Evolutionary conservation across 805 yeast genomes (phyloP), one percentile per base, ranked within the genome.

Genomic region (Pichia nakasei): DNA sequence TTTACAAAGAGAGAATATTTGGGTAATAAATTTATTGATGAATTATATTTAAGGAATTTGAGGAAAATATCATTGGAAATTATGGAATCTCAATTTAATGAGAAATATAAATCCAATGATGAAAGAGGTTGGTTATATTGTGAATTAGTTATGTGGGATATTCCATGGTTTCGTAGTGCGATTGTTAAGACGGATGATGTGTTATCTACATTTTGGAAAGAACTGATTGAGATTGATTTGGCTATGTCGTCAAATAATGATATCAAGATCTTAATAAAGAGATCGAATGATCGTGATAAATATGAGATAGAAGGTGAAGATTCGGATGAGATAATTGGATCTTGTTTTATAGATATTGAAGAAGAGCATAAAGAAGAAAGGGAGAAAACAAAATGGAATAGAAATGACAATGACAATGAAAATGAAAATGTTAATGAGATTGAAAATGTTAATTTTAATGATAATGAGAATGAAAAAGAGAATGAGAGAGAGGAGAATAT

Each of bases 101-200:
- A 9, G 21, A n/a, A 21, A 21, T 17, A 31, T 33, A 8, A 40
- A 37, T 13, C 17, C 3, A 29, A 29, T 29, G 15, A 29, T 15
- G 32, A 29, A 3, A 13, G 44, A 3, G 31, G 40, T 2, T 55
- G 51, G 48, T 53, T 80, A 1, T 89, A 85, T 55, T 77, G 84
- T 2, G 96, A 87, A 53, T 67, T 88, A 3, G 65, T 72, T 17
- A 69, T 85, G 58, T 83, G 93, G 82, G 80, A 76, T 18, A 69
- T 76, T 38, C 77, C 82, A 0, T 83, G 91, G 86, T 85, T 84
- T 33, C 68, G 87, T 51, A 85, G 96, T 0, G 80, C 88, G 2
- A 67, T 76, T 7, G 81, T 81, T 0, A 64, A 68, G 32, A 65
- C 72, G 38, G 45, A 60, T 12, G 52, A 60, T 3, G 51, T 59